Evolutionary conservation across 148 eudicot species (phyloP), one percentile per base, ranked within the genome.

Genomic region (Chenopodium formosanum): DNA sequence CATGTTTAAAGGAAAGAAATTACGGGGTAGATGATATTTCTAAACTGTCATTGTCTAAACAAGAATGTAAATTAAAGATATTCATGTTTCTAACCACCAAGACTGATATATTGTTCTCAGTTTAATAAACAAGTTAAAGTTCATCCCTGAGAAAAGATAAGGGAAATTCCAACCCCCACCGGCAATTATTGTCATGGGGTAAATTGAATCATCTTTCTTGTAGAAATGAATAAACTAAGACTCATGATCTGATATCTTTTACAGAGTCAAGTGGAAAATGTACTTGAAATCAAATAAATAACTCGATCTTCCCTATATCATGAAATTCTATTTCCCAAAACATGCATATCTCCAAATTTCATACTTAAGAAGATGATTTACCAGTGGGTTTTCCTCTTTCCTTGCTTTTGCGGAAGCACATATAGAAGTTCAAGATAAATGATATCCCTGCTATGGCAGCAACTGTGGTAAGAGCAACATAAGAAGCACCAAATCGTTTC

Each of bases 321-420:
- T 31, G 10, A 37, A 16, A 34, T 70, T 34, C 47, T 14, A 56
- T 56, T 37, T 70, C 3, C 22, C 23, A 70, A 3, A 0, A 17
- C 48, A 34, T 27, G 13, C 47, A 70, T 70, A 17, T 34, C 48
- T 70, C 25, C 37, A 70, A 31, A 70, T 7, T 31, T 32, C 73
- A 34, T 6, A 70, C 46, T 47, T 20, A 3, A 73, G 74, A 69
- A 2, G 62, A 56, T 16, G 20, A 37, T 16, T 53, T 83, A 83
- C 86, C 83, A 5, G 75, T 83, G 12, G 86, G 86, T 23, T 83
- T 83, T 7, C 76, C 86, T 60, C 76, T 83, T 7, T 63, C 79
- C 34, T 69, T 79, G 16, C 60, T 52, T 70, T 56, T 79, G 79
- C 70, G 69, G 7, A 74, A 58, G 79, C 46, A 79, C 79, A 79